These are phyloP conservation scores for Phellopilus nigrolimitatus DNA, from an alignment of 1,284 basidiomycete genomes.

Conservation along the genomic window DNA sequence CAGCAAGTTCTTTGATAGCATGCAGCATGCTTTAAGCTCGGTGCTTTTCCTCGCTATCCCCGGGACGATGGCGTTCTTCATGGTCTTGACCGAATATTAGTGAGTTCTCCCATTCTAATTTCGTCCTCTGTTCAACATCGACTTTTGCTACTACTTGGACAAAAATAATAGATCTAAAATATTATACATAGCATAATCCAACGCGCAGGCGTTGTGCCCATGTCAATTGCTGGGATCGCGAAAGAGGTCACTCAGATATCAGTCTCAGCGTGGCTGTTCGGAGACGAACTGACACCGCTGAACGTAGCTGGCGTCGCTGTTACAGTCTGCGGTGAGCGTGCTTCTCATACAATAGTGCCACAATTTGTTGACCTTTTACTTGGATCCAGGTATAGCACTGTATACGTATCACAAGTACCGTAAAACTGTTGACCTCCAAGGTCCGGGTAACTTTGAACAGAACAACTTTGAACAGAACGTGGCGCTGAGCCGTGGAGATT, in stretches of 20 bases:
- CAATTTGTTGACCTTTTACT: constrained; percentile 7
- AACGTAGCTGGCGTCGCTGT: constrained; percentile 89
- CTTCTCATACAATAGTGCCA: neutral
- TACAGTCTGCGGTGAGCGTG: constrained; percentile 72
- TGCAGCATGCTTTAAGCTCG: constrained; percentile 50
- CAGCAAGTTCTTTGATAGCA: constrained; percentile 65
- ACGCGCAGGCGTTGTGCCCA: constrained; percentile 90
- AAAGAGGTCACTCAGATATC: constrained; percentile 97
- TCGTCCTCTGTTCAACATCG: constrained; percentile 20
- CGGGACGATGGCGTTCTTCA: constrained; percentile 85
- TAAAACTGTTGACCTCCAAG: constrained; percentile 74
- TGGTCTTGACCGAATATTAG: constrained; percentile 98
- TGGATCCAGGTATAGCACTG: constrained; percentile 64
- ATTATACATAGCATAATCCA: constrained; percentile 75
- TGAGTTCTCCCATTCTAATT: constrained; percentile 39
- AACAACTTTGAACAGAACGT: constrained; percentile 40
- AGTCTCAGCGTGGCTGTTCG: constrained; percentile 88
- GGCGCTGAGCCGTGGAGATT: neutral
- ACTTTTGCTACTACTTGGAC: no score
- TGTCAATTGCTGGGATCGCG: constrained; percentile 97
- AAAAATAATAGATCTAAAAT: no score
- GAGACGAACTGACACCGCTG: constrained; percentile 86
- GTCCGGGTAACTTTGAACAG: no score
- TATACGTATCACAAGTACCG: constrained; percentile 90
- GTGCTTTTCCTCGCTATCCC: constrained; percentile 67